phyloP scores from a whole-genome alignment of 257 asterid genomes.

The Osmanthus fragrans region DNA sequence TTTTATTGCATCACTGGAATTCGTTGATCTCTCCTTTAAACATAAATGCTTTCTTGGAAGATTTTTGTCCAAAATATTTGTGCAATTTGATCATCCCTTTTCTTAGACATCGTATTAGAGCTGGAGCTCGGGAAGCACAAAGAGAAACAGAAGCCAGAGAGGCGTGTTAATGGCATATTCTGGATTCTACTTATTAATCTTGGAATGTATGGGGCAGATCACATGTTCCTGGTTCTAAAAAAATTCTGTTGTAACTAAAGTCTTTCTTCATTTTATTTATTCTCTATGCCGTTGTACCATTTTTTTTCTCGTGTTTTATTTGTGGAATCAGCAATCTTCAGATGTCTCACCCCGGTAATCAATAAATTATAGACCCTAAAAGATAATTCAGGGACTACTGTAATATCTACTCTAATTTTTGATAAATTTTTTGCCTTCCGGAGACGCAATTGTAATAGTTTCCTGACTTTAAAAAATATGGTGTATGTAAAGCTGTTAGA shows the following conservation, averaged over 20 bases:
- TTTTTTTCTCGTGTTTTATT: background rate
- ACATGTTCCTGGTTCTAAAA: conserved; percentile 72
- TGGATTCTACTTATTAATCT: conserved; percentile 87
- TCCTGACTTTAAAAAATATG: background rate
- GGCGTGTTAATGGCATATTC: conserved; percentile 80
- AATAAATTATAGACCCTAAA: background rate
- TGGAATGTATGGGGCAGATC: conserved; percentile 80
- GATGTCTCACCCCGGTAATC: background rate
- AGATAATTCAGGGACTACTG: background rate
- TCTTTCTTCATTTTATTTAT: background rate
- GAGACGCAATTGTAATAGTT: background rate
- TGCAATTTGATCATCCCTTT: conserved; percentile 46
- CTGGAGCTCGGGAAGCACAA: conserved; percentile 76
- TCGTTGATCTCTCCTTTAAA: background rate
- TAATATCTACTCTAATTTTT: background rate
- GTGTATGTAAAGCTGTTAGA: background rate
- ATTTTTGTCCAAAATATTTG: conserved; percentile 18
- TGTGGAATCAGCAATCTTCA: background rate
- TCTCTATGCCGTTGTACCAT: background rate
- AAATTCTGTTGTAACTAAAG: background rate
- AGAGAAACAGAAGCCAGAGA: conserved; percentile 57
- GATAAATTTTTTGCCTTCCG: background rate
- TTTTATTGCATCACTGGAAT: background rate
- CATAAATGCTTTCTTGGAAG: background rate
- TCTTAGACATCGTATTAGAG: conserved; percentile 75